Evolutionary conservation across 148 eudicot genomes (phyloP).

Genomic region (Polygonum aviculare): DNA sequence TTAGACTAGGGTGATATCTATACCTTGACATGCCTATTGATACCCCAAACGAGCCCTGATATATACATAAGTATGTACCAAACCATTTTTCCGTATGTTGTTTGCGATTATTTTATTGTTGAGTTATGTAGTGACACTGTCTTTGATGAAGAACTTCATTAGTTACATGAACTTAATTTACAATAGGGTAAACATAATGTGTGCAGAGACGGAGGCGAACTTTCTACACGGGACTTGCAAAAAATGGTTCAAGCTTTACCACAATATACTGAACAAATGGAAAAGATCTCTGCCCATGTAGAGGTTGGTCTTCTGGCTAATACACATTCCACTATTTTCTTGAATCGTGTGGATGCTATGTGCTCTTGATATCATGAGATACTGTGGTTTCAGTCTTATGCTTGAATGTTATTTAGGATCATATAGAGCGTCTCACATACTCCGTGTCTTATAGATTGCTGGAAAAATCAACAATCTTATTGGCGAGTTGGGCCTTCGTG

Average conservation of each 20-base stretch:
- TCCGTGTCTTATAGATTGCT: conserved; percentile 55
- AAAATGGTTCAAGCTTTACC: conserved; percentile 99
- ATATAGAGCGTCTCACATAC: background rate
- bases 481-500: conserved; percentile 69
- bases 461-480: conserved; percentile 74
- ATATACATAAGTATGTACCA: too few species aligned
- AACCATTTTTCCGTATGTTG: too few species aligned
- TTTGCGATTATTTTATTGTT: too few species aligned
- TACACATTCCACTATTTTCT: background rate
- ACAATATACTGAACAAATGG: conserved; percentile 82
- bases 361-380: background rate
- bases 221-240: conserved; percentile 90
- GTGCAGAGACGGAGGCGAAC: conserved; percentile 74
- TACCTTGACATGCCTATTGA: background rate
- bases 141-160: background rate
- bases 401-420: background rate
- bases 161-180: background rate
- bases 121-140: background rate
- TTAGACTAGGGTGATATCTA: background rate
- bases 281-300: conserved; percentile 77
- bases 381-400: background rate
- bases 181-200: background rate
- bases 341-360: background rate
- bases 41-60: background rate
- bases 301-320: conserved; percentile 39